Base-by-base conservation (phyloP, 106 monocot species). In the Allium cepa region DNA sequence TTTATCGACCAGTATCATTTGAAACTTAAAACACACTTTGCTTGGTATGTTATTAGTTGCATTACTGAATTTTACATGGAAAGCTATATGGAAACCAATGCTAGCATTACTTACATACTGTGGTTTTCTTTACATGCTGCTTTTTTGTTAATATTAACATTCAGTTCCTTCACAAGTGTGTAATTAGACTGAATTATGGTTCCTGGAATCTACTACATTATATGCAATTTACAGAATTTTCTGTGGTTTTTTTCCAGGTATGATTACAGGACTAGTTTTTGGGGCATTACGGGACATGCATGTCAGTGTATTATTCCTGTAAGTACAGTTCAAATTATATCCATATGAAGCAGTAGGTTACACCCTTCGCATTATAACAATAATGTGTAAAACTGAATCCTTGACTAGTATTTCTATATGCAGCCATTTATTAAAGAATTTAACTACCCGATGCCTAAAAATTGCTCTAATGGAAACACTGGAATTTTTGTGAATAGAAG, bases 281-380 rank as follows among this genome's bases (percentile, higher is more conserved):
- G 99, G 99, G 99, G 99, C n/a, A 83, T 90, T 15, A 85, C 85
- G 60, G 92, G 99, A 8, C 81, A 93, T 50, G 75, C 77, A n/a
- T 99, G 99, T 77, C 84, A 92, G 66, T 92, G 99, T 49, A 99
- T 99, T 76, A 87, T 99, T 78, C 92, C 90, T 16, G 99, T 99
- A 85, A 93, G 99, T 47, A 27, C 10, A 73, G 13, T 71, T 13
- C 8, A 53, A 36, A 2, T 36, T 36, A 36, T 36, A 36, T 36
- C 36, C 36, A 36, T 4, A n/a, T n/a, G n/a, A n/a, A n/a, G n/a
- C n/a, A n/a, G n/a, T n/a, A n/a, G n/a, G n/a, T n/a, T 4, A 36
- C 1, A 36, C 36, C 36, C 4, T 36, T 36, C 36, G 36, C 36
- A 36, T 1, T 36, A 4, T 36, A 2, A 36, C 36, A 36, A 36